phyloP scores from a whole-genome alignment of 495 filamentous ascomycete genomes.

The Aspergillus nanangensis region DNA sequence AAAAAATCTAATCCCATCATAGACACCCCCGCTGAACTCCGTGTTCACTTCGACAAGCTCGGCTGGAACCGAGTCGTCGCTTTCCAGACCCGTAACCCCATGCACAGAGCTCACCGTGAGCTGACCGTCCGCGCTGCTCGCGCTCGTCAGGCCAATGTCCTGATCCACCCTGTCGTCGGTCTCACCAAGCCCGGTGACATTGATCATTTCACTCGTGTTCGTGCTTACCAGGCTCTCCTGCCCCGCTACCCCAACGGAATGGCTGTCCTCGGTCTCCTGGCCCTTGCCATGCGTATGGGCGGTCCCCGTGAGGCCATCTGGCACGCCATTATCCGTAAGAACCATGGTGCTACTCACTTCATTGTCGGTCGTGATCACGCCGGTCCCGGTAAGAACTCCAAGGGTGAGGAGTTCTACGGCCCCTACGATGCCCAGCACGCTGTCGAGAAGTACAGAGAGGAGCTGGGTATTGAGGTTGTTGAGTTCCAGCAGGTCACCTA shows the following conservation, averaged over 20 bases:
- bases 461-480: conserved; percentile 97
- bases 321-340: conserved; percentile 99
- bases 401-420: conserved; percentile 95
- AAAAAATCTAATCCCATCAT: no score
- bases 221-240: conserved; percentile 94
- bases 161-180: conserved; percentile 98
- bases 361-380: conserved; percentile 98
- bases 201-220: conserved; percentile 98
- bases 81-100: conserved; percentile 98
- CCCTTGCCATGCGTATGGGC: conserved; percentile 98
- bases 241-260: conserved; percentile 98
- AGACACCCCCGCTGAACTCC: conserved; percentile 94
- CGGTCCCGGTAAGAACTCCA: conserved; percentile 93
- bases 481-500: conserved; percentile 99
- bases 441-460: conserved; percentile 92
- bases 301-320: conserved; percentile 97
- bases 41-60: conserved; percentile 97
- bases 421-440: conserved; percentile 98
- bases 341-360: conserved; percentile 98
- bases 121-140: conserved; percentile 95
- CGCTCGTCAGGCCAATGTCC: conserved; percentile 91
- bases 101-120: conserved; percentile 98
- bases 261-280: conserved; percentile 93
- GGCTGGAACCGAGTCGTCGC: conserved; percentile 95
- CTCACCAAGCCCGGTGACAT: conserved; percentile 98